Percentiles rank a stretch among this genome's conserved stretches.
Conservation (phyloP, 345 rosid genomes). For the Salix udensis region DNA sequence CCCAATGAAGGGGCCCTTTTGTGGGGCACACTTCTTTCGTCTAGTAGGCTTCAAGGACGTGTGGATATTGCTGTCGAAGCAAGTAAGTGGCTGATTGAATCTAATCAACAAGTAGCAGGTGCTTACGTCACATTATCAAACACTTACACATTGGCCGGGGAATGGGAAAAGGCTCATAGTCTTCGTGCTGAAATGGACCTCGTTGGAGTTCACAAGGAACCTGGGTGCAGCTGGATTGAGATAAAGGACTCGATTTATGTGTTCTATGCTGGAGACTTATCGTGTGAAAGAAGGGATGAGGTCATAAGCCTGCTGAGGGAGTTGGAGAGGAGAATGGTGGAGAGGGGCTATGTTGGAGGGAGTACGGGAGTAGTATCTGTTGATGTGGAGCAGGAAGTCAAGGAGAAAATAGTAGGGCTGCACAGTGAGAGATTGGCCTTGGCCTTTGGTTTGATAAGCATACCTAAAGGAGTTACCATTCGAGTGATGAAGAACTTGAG, state of each 20-base stretch:
- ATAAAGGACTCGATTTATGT: constrained; percentile 37
- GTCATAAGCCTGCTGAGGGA: constrained; percentile 45
- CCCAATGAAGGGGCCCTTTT: constrained; percentile 49
- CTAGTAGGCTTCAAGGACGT: constrained; percentile 69
- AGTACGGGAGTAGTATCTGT: constrained; percentile 41
- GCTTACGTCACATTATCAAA: constrained; percentile 72
- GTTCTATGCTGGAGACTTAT: constrained; percentile 58
- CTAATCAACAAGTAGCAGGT: constrained; percentile 55
- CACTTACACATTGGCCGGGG: constrained; percentile 54
- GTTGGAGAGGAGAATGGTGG: constrained; percentile 52
- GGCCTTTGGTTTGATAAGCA: constrained; percentile 49
- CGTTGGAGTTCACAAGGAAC: constrained; percentile 57
- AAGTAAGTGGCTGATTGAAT: constrained; percentile 45
- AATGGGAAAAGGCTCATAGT: constrained; percentile 52
- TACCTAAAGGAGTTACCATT: constrained; percentile 42
- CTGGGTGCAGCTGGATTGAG: constrained; percentile 85
- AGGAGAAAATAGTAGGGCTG: constrained; percentile 47
- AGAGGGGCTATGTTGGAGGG: constrained; percentile 46
- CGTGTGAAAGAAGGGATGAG: constrained; percentile 38
- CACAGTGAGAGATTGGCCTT: constrained; percentile 76
- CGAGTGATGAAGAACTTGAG: constrained; percentile 67
- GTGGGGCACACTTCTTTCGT: constrained; percentile 78
- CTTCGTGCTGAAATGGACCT: constrained; percentile 60
- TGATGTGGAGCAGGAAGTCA: constrained; percentile 67
- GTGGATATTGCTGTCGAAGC: constrained; percentile 65